Evolutionary conservation across 2,329 filamentous ascomycete genomes (phyloP).

Genomic region (Trichoderma hamatum): DNA sequence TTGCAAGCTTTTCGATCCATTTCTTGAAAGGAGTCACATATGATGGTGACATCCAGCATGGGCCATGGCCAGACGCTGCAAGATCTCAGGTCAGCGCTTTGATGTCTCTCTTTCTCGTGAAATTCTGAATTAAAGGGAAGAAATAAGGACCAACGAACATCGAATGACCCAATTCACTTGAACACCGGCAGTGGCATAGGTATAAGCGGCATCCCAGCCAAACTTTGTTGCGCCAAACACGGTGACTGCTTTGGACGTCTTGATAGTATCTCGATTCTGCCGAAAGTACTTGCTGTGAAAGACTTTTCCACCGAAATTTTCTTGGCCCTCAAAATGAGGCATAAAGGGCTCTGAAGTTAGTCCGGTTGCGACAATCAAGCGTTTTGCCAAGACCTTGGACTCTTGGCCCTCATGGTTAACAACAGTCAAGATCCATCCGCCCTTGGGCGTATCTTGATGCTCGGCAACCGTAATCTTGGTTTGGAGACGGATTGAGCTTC

Average conservation of each 20-base stretch:
- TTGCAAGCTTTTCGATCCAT: slow-evolving; percentile 68
- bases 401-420: slow-evolving; percentile 28
- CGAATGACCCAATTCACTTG: slow-evolving; percentile 65
- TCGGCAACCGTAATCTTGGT: slow-evolving; percentile 49
- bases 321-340: slow-evolving; percentile 51
- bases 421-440: slow-evolving; percentile 49
- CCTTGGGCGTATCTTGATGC: slow-evolving; percentile 41
- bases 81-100: neutral
- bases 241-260: slow-evolving; percentile 49
- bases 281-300: slow-evolving; percentile 56
- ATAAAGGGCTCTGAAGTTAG: slow-evolving; percentile 53
- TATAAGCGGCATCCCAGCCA: slow-evolving; percentile 66
- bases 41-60: slow-evolving; percentile 60
- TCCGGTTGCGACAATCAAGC: slow-evolving; percentile 59
- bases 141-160: slow-evolving; percentile 35
- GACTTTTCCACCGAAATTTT: slow-evolving; percentile 49
- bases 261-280: slow-evolving; percentile 45
- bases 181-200: slow-evolving; percentile 58
- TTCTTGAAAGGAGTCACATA: slow-evolving; percentile 69
- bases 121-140: neutral
- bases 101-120: neutral
- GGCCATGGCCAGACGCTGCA: slow-evolving; percentile 56
- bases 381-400: slow-evolving; percentile 44
- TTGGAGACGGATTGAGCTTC: slow-evolving; percentile 44
- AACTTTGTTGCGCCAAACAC: slow-evolving; percentile 67